Evolutionary conservation across 106 monocot genomes (phyloP).

Genomic region (Apostasia shenzhenica): DNA sequence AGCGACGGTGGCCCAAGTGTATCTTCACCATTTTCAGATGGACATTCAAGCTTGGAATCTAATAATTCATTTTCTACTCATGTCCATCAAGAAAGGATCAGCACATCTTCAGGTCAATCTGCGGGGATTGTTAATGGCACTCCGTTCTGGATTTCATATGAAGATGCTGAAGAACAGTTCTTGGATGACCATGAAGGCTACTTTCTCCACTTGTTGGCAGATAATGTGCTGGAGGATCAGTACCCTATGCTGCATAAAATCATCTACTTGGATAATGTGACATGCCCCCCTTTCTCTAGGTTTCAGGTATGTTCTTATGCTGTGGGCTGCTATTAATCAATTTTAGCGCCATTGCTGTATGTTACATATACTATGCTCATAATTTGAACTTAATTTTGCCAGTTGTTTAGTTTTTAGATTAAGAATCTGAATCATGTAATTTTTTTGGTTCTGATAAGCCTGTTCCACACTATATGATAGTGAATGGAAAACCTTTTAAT

Average conservation of each 20-base stretch:
- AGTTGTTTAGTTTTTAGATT: too few species aligned
- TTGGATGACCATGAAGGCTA: slow-evolving; percentile 28
- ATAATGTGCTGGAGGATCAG: slow-evolving; percentile 24
- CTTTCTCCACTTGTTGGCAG: slow-evolving; percentile 17
- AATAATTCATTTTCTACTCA: background rate
- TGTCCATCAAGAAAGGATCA: slow-evolving; percentile 9
- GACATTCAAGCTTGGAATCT: slow-evolving; percentile 10
- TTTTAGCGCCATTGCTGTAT: background rate
- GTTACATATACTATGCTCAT: too few species aligned
- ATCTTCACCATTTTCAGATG: slow-evolving; percentile 7
- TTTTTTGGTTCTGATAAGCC: too few species aligned
- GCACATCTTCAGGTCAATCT: slow-evolving; percentile 3
- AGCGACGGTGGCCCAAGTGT: slow-evolving; percentile 1
- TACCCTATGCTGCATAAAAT: slow-evolving; percentile 23
- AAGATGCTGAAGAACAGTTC: slow-evolving; percentile 34
- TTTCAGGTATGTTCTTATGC: slow-evolving; percentile 15
- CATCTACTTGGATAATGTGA: slow-evolving; percentile 21
- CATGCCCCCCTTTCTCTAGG: slow-evolving; percentile 21
- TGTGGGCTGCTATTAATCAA: background rate
- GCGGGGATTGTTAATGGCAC: slow-evolving; percentile 6
- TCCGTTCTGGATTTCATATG: slow-evolving; percentile 13
- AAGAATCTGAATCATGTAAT: too few species aligned
- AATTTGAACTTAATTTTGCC: too few species aligned
- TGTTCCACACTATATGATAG: too few species aligned
- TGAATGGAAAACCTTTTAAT: too few species aligned